Percentiles rank a stretch among this genome's conserved stretches.
Conservation (phyloP, 2,329 filamentous ascomycete genomes). For the Fusarium tanahbumbuense region DNA sequence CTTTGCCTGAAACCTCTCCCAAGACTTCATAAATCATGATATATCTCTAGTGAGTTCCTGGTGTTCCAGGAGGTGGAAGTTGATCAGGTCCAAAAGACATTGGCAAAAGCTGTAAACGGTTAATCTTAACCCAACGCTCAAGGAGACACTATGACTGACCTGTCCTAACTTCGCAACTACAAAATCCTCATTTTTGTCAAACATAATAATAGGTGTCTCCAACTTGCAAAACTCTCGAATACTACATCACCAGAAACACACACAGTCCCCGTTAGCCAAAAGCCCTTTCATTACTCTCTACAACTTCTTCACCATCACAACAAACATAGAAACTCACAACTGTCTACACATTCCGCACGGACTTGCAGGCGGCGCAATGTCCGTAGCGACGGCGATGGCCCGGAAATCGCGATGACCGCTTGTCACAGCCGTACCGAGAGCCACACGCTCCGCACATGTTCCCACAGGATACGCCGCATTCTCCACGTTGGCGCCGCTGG, state of each 20-base stretch:
- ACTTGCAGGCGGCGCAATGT: conserved; percentile 74
- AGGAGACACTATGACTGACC: conserved; percentile 54
- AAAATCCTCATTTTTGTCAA: conserved; percentile 81
- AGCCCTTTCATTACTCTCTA: neutral
- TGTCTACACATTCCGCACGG: conserved; percentile 98
- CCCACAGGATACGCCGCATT: conserved; percentile 94
- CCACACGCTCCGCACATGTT: conserved; percentile 95
- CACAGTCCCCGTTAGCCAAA: conserved; percentile 29
- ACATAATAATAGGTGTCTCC: conserved; percentile 88
- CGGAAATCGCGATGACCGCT: conserved; percentile 70
- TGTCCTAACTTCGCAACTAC: conserved; percentile 77
- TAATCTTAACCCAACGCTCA: conserved; percentile 5
- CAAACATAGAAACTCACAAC: conserved; percentile 69
- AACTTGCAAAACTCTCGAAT: conserved; percentile 80
- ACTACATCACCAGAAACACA: conserved; percentile 53
- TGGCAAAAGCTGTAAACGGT: conserved; percentile 67
- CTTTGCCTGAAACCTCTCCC: neutral
- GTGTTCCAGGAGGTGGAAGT: conserved; percentile 56
- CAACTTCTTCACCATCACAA: neutral
- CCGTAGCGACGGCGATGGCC: conserved; percentile 87
- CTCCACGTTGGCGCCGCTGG: conserved; percentile 85
- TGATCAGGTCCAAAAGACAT: conserved; percentile 75
- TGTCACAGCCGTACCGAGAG: conserved; percentile 81
- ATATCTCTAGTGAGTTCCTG: neutral
- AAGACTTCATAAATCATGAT: neutral